These are phyloP conservation scores for Arctium lappa DNA, from an alignment of 129 eudicot genomes.

Conservation along the genomic window DNA sequence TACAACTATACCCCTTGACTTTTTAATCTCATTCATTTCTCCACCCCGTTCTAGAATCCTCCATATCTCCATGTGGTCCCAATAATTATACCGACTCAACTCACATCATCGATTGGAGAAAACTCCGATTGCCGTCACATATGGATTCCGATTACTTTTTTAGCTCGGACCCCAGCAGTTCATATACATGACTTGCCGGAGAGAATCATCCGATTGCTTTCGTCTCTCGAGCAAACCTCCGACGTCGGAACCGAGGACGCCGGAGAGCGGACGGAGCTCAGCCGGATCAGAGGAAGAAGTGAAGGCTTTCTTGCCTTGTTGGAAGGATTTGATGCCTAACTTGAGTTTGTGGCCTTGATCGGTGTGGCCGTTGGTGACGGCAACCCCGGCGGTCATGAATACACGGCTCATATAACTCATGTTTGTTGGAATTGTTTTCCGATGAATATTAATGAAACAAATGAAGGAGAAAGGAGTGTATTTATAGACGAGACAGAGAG, in stretches of 20 bases:
- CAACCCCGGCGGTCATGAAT: conserved; percentile 40
- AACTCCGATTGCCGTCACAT: conserved; percentile 23
- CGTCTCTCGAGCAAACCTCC: conserved; percentile 24
- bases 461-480: not conserved
- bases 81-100: conserved; percentile 19
- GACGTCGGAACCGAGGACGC: conserved; percentile 28
- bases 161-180: conserved; percentile 63
- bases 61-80: not conserved
- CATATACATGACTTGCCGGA: conserved; percentile 54
- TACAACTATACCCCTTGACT: conserved; percentile 19
- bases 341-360: conserved; percentile 47
- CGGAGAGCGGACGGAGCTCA: conserved; percentile 38
- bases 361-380: conserved; percentile 48
- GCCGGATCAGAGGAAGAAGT: conserved; percentile 34
- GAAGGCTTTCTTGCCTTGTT: conserved; percentile 35
- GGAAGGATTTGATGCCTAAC: conserved; percentile 40
- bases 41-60: not conserved
- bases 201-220: conserved; percentile 43
- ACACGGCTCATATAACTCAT: conserved; percentile 44
- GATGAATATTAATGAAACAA: not conserved
- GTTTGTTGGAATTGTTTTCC: not conserved
- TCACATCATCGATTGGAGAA: conserved; percentile 26
- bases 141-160: not conserved
- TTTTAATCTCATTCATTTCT: conserved; percentile 3
- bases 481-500: not conserved